Conservation (phyloP, 2,329 filamentous ascomycete genomes). For the Sclerotinia minor region DNA sequence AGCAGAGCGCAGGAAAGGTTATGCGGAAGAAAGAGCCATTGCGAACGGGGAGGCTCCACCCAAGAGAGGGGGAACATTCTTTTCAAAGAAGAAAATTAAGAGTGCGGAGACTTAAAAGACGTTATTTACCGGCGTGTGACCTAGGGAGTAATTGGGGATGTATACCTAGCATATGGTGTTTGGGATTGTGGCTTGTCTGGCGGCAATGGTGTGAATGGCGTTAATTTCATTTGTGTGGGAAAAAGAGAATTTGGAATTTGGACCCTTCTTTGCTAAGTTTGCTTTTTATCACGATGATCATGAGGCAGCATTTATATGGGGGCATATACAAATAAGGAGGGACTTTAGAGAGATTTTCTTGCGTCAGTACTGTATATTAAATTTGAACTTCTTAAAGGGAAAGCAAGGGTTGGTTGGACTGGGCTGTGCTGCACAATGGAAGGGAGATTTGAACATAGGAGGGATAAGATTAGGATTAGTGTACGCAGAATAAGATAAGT, state of each 20-base stretch:
- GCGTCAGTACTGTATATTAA: conserved; percentile 20
- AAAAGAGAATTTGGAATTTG: conserved; percentile 20
- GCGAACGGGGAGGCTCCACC: conserved; percentile 27
- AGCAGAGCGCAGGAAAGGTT: conserved; percentile 60
- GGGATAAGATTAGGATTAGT: background rate
- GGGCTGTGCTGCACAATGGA: background rate
- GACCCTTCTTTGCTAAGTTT: conserved; percentile 12
- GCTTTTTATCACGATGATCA: conserved; percentile 24
- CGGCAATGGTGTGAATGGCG: background rate
- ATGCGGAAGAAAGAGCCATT: conserved; percentile 41
- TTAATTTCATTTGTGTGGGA: conserved; percentile 13
- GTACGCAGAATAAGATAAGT: background rate
- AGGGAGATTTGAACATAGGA: background rate
- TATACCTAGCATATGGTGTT: conserved; percentile 18
- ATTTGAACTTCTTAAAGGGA: conserved; percentile 17
- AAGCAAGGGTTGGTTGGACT: background rate
- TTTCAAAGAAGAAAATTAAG: conserved; percentile 20
- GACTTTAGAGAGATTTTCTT: conserved; percentile 23
- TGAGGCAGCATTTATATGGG: conserved; percentile 22
- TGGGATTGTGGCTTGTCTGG: conserved; percentile 3
- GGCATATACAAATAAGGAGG: conserved; percentile 22
- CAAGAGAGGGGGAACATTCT: conserved; percentile 22
- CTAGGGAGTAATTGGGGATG: conserved; percentile 16
- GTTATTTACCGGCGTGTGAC: conserved; percentile 2
- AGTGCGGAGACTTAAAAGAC: conserved; percentile 10